Base-by-base conservation (phyloP, 2,329 filamentous ascomycete genomes). In the Myotisia sp. region DNA sequence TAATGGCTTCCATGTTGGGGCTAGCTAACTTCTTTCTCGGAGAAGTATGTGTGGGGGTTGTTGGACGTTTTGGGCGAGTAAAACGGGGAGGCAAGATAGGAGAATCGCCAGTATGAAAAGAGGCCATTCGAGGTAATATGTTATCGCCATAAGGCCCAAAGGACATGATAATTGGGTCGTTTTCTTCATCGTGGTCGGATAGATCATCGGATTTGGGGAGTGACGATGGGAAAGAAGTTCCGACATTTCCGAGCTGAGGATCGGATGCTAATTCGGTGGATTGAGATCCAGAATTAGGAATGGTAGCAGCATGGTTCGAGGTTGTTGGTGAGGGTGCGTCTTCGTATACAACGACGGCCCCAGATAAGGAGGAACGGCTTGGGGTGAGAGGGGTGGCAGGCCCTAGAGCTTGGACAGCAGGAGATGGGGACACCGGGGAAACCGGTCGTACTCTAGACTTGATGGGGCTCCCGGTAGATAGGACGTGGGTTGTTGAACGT, bases 61-160 rank as follows among this genome's bases (percentile, higher is more conserved):
- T n/a, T 10, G n/a, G 31, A 13, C 22, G 9, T 7, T 29, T 23
- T 6, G 22, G 12, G 12, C 14, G 31, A 50, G 49, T 44, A 24
- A 43, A 31, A 27, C 53, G 49, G 19, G 51, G 42, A 36, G 53
- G 44, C n/a, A 48, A 59, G 45, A 70, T 65, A 16, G 80, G 80
- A 5, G 81, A 82, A 31, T 64, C 59, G 27, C 62, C 65, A 3
- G 81, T 70, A 32, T 68, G 70, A 62, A 94, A 79, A 2, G 80
- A 82, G 14, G 82, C 80, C 54, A 94, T 70, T 17, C 82, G 76
- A 41, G 74, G 73, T n/a, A 87, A 74, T 23, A 93, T 67, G 51
- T 93, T 83, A 35, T 81, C 80, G 26, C 84, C 85, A 50, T 82
- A 92, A 1, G 85, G 84, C 10, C 85, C 86, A 45, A 94, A 94